Conservation (phyloP, 768 basidiomycete species). For the Phanerochaete carnosa region DNA sequence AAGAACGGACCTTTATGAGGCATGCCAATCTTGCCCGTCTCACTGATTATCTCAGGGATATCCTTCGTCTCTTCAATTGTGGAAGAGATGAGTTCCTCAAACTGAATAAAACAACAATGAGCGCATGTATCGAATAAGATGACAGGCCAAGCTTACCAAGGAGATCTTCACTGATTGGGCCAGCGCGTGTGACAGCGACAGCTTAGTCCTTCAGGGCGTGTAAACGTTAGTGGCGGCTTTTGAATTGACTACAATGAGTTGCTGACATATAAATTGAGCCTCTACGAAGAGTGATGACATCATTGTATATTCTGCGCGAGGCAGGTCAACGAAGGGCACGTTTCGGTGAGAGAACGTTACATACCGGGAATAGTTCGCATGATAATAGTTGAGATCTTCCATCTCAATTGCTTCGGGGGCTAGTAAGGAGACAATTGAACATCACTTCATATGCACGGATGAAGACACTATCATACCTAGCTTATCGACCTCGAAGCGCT, state of each 20-base stretch:
- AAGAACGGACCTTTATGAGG: conserved; percentile 64
- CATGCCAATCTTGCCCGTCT: conserved; percentile 93
- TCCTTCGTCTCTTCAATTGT: conserved; percentile 97
- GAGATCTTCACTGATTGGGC: conserved; percentile 98
- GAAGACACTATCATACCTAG: conserved; percentile 47
- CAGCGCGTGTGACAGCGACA: conserved; percentile 91
- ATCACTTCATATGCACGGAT: background rate
- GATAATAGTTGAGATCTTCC: conserved; percentile 97
- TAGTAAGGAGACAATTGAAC: conserved; percentile 24
- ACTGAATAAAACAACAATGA: conserved; percentile 39
- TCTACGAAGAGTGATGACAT: conserved; percentile 91
- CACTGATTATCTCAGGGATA: conserved; percentile 88
- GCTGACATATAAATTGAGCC: conserved; percentile 94
- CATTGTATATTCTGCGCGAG: conserved; percentile 80
- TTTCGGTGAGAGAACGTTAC: conserved; percentile 17
- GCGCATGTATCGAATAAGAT: background rate
- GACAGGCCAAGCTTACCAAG: conserved; percentile 45
- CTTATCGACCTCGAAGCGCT: conserved; percentile 91
- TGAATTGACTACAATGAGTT: conserved; percentile 11
- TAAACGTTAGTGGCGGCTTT: conserved; percentile 1
- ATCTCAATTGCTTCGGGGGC: conserved; percentile 89
- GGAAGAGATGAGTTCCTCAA: conserved; percentile 87
- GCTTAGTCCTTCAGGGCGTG: conserved; percentile 71
- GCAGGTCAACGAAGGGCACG: conserved; percentile 8
- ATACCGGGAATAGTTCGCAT: conserved; percentile 93